Base-by-base conservation (phyloP, 495 filamentous ascomycete genomes). In the Aspergillus steynii region DNA sequence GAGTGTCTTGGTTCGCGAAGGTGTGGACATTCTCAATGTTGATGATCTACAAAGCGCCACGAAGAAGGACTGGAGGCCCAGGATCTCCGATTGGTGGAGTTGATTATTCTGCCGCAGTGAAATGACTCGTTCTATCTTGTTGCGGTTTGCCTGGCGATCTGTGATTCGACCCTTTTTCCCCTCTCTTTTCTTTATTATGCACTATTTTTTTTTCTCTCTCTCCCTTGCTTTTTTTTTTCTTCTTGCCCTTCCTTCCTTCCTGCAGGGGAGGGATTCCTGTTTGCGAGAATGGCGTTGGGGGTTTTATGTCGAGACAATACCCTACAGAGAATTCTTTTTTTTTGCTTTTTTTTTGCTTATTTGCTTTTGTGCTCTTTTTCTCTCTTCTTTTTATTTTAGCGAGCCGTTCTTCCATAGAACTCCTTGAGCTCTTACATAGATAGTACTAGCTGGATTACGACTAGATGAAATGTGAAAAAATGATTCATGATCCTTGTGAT, bases 1-100 rank as follows among this genome's bases (percentile, higher is more conserved):
- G 92, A 74, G 84, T 52, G 79, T 88, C 3, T 69, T 96, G n/a
- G 78, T 87, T 29, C 73, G 80, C 49, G 90, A 92, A 64, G 91
- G 90, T 0, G 87, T 88, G 5, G 89, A 90, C 68, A 74, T 92
- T 31, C 72, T 96, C 34, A 95, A 93, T 70, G 90, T 88, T 5
- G 91, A 96, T 78, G 90, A 95, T 75, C 70, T 96, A 57, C 68
- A 78, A 25, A 80, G 68, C 37, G 86, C 82, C 7, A 80, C 82
- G 0, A 69, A 65, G 50, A 66, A 72, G 53, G 73, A 81, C 45
- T 85, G 82, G 82, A 68, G 64, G 28, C 73, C 68, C 31, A 61
- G 56, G 34, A 26, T 80, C 47, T 76, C 76, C 34, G 71, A 74
- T 69, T 79, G 75, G 76, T 78, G 77, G 74, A 52, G 60, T 29